phyloP scores from a whole-genome alignment of 768 basidiomycete species.

The Mrakia hoshinonis region DNA sequence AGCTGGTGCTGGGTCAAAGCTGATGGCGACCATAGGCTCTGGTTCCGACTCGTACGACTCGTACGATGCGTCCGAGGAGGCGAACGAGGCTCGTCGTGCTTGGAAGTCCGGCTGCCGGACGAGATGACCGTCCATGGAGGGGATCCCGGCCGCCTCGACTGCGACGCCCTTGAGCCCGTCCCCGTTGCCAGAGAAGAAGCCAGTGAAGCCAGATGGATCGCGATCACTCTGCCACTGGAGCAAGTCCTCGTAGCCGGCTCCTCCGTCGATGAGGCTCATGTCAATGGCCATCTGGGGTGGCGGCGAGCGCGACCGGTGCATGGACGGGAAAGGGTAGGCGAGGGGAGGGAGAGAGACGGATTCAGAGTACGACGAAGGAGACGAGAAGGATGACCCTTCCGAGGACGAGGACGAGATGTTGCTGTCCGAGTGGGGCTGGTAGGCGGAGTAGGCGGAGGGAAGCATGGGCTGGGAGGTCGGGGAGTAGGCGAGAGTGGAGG shows the following conservation, averaged over 20 bases:
- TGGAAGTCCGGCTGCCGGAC: background rate
- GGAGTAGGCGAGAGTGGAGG: too few relatives aligned
- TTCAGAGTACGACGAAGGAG: too few relatives aligned
- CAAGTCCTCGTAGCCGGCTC: background rate
- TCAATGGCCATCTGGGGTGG: slow-evolving; percentile 4
- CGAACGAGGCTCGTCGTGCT: background rate
- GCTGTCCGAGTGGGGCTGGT: too few relatives aligned
- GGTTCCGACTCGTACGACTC: background rate
- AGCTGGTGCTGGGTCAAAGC: too few relatives aligned
- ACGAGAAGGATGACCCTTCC: too few relatives aligned
- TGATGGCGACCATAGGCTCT: background rate
- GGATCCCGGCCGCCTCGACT: background rate
- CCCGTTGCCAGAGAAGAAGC: background rate
- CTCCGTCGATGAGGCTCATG: background rate
- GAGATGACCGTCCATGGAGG: background rate
- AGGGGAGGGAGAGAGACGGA: too few relatives aligned
- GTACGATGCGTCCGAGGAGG: background rate
- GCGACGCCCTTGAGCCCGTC: background rate
- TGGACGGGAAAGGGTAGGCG: background rate
- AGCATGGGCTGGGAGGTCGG: too few relatives aligned
- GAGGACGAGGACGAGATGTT: too few relatives aligned
- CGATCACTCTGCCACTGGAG: background rate
- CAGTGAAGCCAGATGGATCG: background rate
- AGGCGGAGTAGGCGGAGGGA: too few relatives aligned
- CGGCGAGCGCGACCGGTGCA: background rate